A percentile compares a stretch with the other conserved stretches of the same genome.
These are phyloP conservation scores for Chlamydomonas sphaeroides DNA, from an alignment of 139 green algal species.

Conservation along the genomic window DNA sequence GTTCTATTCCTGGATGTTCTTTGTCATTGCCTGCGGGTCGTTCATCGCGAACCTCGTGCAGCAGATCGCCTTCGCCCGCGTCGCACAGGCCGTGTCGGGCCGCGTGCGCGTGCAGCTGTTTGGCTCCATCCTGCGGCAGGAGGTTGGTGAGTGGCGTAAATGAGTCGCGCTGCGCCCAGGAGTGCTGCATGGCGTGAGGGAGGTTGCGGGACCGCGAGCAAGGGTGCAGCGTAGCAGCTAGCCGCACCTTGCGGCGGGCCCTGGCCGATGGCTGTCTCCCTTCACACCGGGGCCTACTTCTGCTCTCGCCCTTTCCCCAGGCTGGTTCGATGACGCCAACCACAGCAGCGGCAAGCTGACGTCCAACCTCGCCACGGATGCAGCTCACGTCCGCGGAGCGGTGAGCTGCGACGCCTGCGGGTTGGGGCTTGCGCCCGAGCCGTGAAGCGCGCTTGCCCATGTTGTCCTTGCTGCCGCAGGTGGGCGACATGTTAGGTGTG, in stretches of 20 bases:
- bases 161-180: too few relatives aligned
- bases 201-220: too few relatives aligned
- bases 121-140: conserved; percentile 69
- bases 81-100: conserved; percentile 68
- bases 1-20: conserved; percentile 76
- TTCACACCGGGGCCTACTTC: too few relatives aligned
- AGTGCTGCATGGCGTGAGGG: too few relatives aligned
- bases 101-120: conserved; percentile 76
- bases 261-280: too few relatives aligned
- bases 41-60: conserved; percentile 55
- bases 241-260: too few relatives aligned
- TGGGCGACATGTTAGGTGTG: conserved; percentile 59
- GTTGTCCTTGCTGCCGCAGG: background rate
- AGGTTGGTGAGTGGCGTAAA: conserved; percentile 39
- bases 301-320: too few relatives aligned
- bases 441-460: too few relatives aligned
- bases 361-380: conserved; percentile 69
- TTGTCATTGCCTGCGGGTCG: conserved; percentile 63
- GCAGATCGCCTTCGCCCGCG: conserved; percentile 61
- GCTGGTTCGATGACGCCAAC: conserved; percentile 61
- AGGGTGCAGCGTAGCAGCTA: too few relatives aligned
- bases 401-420: too few relatives aligned
- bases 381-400: conserved; percentile 69
- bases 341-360: conserved; percentile 72
- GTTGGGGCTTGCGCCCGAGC: too few relatives aligned